Evolutionary conservation across 768 basidiomycete species (phyloP).

Genomic region (Lactarius pseudohatsudake): DNA sequence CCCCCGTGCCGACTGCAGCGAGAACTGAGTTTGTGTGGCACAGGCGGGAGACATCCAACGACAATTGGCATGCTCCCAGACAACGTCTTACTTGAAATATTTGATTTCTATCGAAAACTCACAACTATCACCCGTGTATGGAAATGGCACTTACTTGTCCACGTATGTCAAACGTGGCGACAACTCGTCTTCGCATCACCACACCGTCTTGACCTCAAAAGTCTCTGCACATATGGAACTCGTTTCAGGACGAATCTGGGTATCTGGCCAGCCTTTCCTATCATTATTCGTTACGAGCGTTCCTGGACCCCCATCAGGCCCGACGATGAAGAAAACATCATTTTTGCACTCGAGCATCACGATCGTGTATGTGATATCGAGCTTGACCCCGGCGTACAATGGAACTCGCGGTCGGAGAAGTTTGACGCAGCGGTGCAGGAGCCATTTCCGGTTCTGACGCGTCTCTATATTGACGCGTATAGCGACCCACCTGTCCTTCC

Average conservation of each 20-base stretch:
- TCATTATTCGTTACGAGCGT: neutral
- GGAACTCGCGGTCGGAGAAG: neutral
- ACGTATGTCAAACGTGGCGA: slow-evolving; percentile 1
- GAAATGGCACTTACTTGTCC: neutral
- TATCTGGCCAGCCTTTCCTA: neutral
- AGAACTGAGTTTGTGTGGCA: neutral
- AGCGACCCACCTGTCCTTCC: neutral
- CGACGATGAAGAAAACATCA: neutral
- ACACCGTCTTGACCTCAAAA: neutral
- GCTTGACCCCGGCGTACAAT: neutral
- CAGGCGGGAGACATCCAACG: neutral
- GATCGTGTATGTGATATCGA: neutral
- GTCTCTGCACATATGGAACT: neutral
- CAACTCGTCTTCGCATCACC: neutral
- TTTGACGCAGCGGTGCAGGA: neutral
- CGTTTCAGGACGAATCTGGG: neutral
- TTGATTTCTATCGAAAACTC: neutral
- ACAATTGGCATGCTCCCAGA: neutral
- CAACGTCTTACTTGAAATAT: neutral
- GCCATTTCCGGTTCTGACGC: neutral
- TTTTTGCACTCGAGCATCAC: neutral
- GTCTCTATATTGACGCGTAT: neutral
- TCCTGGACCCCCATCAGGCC: too few relatives aligned
- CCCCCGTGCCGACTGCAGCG: neutral
- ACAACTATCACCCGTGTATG: neutral